Conservation (phyloP, 2,329 filamentous ascomycete species). For the Ascochyta clinopodiicola region DNA sequence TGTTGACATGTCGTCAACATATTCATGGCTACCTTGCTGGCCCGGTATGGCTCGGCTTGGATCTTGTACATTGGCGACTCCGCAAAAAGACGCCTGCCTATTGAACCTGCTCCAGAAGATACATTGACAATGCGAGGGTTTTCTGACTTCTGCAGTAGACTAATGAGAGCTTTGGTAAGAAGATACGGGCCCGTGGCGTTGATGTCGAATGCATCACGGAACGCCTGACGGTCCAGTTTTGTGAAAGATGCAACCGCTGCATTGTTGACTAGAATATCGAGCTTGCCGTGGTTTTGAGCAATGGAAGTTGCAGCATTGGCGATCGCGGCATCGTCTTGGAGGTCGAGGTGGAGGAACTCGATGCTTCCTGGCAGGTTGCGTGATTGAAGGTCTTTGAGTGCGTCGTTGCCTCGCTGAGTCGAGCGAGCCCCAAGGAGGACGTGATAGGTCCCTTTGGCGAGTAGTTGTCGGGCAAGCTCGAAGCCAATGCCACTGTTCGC, state of each 20-base stretch:
- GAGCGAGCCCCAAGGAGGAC: constrained; percentile 35
- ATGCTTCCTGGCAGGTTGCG: constrained; percentile 39
- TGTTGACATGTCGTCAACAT: constrained; percentile 46
- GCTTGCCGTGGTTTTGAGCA: constrained; percentile 38
- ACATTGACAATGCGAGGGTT: constrained; percentile 47
- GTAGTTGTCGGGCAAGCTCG: constrained; percentile 49
- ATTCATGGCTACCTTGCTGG: constrained; percentile 50
- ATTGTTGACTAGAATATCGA: constrained; percentile 51
- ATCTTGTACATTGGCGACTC: constrained; percentile 12
- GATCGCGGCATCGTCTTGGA: constrained; percentile 53
- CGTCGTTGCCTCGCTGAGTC: constrained; percentile 32
- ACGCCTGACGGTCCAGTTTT: constrained; percentile 29
- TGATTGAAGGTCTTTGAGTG: constrained; percentile 34
- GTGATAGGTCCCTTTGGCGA: constrained; percentile 47
- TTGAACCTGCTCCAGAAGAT: constrained; percentile 44
- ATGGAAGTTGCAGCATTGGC: constrained; percentile 41
- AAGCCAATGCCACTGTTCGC: constrained; percentile 58
- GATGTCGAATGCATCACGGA: constrained; percentile 37
- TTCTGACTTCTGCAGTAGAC: constrained; percentile 23
- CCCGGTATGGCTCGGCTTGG: constrained; percentile 38
- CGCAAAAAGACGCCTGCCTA: constrained; percentile 36
- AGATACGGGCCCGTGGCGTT: constrained; percentile 39
- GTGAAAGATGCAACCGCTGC: constrained; percentile 33
- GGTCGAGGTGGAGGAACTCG: constrained; percentile 52
- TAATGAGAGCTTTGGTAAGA: constrained; percentile 29